These are phyloP conservation scores for Podospora pseudopauciseta DNA, from an alignment of 495 filamentous ascomycete species.

Conservation along the genomic window DNA sequence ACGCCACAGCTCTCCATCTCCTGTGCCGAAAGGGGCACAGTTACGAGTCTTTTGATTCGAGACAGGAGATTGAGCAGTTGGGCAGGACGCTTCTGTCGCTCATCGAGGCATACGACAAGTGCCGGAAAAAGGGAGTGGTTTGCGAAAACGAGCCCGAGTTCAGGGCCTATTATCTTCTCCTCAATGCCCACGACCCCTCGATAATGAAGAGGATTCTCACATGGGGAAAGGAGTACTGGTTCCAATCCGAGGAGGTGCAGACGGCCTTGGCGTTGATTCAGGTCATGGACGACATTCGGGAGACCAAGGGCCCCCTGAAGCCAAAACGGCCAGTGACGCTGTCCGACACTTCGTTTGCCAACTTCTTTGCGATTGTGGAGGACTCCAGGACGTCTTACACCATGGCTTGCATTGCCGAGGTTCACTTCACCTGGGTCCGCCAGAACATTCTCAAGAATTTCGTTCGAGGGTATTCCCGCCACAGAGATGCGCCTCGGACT, in stretches of 20 bases:
- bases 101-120: constrained; percentile 83
- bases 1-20: constrained; percentile 82
- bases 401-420: constrained; percentile 90
- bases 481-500: constrained; percentile 66
- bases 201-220: constrained; percentile 70
- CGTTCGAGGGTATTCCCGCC: constrained; percentile 55
- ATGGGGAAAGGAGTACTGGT: constrained; percentile 73
- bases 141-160: constrained; percentile 83
- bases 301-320: constrained; percentile 34
- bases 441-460: constrained; percentile 71
- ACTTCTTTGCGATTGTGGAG: constrained; percentile 73
- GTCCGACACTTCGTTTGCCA: constrained; percentile 60
- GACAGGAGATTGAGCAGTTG: constrained; percentile 91
- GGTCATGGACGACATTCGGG: constrained; percentile 32
- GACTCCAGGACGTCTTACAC: constrained; percentile 73
- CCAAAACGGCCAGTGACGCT: constrained; percentile 41
- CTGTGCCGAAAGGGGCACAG: constrained; percentile 61
- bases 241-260: constrained; percentile 55
- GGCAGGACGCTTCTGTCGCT: constrained; percentile 82
- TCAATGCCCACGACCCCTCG: constrained; percentile 72
- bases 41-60: constrained; percentile 72
- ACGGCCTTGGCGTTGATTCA: constrained; percentile 39
- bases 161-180: constrained; percentile 81
- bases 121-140: constrained; percentile 43
- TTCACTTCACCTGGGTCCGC: constrained; percentile 80